Evolutionary conservation across 768 basidiomycete species (phyloP).

Genomic region (Harrya chromipes): DNA sequence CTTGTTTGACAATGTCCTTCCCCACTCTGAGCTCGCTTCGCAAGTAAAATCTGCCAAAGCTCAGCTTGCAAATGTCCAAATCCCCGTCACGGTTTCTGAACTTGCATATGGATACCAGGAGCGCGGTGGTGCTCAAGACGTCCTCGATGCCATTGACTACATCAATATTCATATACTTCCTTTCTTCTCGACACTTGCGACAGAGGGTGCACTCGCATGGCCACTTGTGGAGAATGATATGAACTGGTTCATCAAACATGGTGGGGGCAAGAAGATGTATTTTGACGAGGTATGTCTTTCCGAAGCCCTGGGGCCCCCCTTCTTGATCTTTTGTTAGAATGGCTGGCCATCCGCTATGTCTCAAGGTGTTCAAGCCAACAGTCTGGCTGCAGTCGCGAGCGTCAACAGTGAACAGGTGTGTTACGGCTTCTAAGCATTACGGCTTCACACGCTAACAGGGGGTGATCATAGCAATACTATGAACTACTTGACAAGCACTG

Average conservation of each 20-base stretch:
- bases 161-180: conserved; percentile 72
- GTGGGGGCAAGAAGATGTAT: conserved; percentile 70
- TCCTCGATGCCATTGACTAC: conserved; percentile 57
- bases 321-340: conserved; percentile 44
- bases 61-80: conserved; percentile 48
- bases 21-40: conserved; percentile 43
- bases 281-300: conserved; percentile 53
- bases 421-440: neutral
- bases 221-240: conserved; percentile 56
- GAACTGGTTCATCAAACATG: conserved; percentile 65
- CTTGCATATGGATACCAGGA: conserved; percentile 60
- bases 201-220: conserved; percentile 56
- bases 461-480: conserved; percentile 48
- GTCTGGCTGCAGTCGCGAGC: conserved; percentile 54
- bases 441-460: neutral
- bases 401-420: conserved; percentile 60
- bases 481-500: conserved; percentile 63
- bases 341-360: conserved; percentile 75
- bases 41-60: conserved; percentile 51
- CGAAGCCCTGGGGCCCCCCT: neutral
- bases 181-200: conserved; percentile 45
- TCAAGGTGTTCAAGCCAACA: conserved; percentile 61
- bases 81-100: conserved; percentile 68
- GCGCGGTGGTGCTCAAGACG: conserved; percentile 47
- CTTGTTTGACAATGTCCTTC: conserved; percentile 55